phyloP scores from a whole-genome alignment of 805 yeast genomes.

The Ogataea dorogensis region DNA sequence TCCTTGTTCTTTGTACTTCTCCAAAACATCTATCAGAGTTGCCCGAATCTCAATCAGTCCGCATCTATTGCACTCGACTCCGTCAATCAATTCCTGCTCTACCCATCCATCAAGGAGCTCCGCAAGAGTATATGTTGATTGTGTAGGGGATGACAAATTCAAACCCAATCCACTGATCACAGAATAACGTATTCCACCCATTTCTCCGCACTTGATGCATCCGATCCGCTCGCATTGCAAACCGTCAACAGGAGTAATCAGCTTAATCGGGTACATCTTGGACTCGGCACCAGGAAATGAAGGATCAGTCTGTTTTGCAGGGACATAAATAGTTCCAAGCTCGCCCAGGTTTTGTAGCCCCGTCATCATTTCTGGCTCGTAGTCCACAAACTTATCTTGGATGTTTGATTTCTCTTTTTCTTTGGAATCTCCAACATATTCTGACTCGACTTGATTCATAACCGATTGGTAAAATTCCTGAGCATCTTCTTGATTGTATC shows the following conservation, averaged over 20 bases:
- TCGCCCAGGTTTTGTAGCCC: constrained; percentile 49
- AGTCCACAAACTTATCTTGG: constrained; percentile 28
- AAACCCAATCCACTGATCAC: constrained; percentile 72
- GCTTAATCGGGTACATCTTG: constrained; percentile 50
- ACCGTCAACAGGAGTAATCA: constrained; percentile 91
- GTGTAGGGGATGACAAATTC: constrained; percentile 55
- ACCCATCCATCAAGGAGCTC: constrained; percentile 65
- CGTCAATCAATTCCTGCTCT: constrained; percentile 82
- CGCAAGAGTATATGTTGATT: constrained; percentile 43
- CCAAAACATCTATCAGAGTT: constrained; percentile 43
- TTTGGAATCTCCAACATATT: constrained; percentile 37
- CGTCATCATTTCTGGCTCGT: constrained; percentile 32
- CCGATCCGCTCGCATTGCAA: constrained; percentile 85
- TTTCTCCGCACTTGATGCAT: constrained; percentile 87
- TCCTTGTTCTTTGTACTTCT: constrained; percentile 21
- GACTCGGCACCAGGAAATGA: constrained; percentile 45
- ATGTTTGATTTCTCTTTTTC: constrained; percentile 25
- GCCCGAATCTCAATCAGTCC: constrained; percentile 62
- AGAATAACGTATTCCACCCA: constrained; percentile 85
- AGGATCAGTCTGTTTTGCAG: constrained; percentile 77
- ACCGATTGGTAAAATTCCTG: constrained; percentile 90
- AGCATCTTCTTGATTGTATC: constrained; percentile 94
- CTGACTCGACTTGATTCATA: constrained; percentile 63
- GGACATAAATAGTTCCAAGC: constrained; percentile 66
- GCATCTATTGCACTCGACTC: constrained; percentile 93